These are phyloP conservation scores for Penicillium sp. DNA, from an alignment of 2,329 filamentous ascomycete species.

Conservation along the genomic window DNA sequence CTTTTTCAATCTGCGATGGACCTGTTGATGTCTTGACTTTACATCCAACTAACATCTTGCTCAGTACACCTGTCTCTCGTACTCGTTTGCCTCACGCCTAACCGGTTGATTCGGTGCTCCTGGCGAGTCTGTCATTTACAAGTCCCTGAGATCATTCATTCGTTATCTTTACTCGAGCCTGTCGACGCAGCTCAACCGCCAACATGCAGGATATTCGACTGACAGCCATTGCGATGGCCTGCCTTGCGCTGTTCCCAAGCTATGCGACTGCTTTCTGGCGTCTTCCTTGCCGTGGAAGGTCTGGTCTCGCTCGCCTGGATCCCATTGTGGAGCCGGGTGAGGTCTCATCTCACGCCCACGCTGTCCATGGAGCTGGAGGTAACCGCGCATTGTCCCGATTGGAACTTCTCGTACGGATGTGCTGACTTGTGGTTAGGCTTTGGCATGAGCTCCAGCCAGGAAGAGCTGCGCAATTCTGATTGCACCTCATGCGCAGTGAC, in stretches of 20 bases:
- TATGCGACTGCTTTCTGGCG: conserved; percentile 74
- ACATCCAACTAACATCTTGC: conserved; percentile 1
- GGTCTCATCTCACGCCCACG: conserved; percentile 66
- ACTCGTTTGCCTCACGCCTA: conserved; percentile 5
- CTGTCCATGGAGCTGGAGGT: conserved; percentile 74
- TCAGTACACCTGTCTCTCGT: conserved; percentile 1
- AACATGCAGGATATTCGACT: conserved; percentile 21
- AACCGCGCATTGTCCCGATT: conserved; percentile 40
- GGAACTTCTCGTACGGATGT: neutral
- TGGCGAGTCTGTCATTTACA: conserved; percentile 15
- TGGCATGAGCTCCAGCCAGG: conserved; percentile 54
- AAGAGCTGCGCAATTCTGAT: conserved; percentile 57
- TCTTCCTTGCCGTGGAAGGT: conserved; percentile 73
- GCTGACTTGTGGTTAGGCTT: conserved; percentile 57
- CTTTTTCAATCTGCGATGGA: conserved; percentile 5
- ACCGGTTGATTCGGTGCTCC: conserved; percentile 23
- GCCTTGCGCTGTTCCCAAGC: conserved; percentile 30
- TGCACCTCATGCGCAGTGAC: conserved; percentile 80
- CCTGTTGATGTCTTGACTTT: conserved; percentile 5
- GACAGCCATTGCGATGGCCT: conserved; percentile 24
- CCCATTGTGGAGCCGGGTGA: conserved; percentile 66
- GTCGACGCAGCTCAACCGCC: conserved; percentile 15
- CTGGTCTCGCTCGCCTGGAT: conserved; percentile 71
- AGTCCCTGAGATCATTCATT: conserved; percentile 4
- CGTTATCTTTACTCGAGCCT: conserved; percentile 12